Conservation (phyloP, 1,284 basidiomycete species). For the Malassezia cuniculi region DNA sequence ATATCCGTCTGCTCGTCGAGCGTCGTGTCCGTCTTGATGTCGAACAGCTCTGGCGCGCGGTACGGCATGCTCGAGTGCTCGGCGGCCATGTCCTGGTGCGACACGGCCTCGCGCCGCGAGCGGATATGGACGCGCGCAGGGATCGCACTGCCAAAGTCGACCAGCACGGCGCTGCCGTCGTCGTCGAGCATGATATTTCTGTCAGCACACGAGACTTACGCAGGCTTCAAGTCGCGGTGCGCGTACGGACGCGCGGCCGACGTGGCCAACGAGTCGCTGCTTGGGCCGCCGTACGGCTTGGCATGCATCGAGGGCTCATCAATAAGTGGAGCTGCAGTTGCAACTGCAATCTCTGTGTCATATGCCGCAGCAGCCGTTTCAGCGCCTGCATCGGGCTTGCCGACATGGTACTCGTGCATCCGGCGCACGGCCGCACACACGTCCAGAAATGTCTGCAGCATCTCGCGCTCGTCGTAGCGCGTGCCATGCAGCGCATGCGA, state of each 20-base stretch:
- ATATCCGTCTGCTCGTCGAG: conserved; percentile 43
- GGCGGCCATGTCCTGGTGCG: conserved; percentile 41
- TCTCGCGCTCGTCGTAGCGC: conserved; percentile 72
- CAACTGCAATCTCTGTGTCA: conserved; percentile 8
- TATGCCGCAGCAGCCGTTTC: conserved; percentile 13
- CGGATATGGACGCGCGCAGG: conserved; percentile 66
- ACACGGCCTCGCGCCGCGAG: conserved; percentile 63
- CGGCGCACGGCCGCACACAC: conserved; percentile 83
- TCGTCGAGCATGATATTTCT: conserved; percentile 90
- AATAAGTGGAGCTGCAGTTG: conserved; percentile 10
- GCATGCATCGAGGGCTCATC: conserved; percentile 22
- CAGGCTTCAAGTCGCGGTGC: conserved; percentile 92
- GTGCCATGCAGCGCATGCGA: conserved; percentile 68
- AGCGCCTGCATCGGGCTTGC: conserved; percentile 7
- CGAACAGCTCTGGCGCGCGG: conserved; percentile 44
- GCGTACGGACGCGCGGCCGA: conserved; percentile 64
- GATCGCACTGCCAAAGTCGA: conserved; percentile 89
- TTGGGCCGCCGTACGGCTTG: conserved; percentile 21
- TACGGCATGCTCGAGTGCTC: conserved; percentile 45
- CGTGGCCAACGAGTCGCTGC: conserved; percentile 10
- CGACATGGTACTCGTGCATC: conserved; percentile 58
- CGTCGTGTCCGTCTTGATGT: conserved; percentile 40
- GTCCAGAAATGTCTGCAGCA: conserved; percentile 78
- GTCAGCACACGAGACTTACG: conserved; percentile 50
- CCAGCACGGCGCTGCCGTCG: conserved; percentile 62